Evolutionary conservation across 192 early-diverging fungal species (phyloP).

Genomic region (Phlyctochytrium bullatum): DNA sequence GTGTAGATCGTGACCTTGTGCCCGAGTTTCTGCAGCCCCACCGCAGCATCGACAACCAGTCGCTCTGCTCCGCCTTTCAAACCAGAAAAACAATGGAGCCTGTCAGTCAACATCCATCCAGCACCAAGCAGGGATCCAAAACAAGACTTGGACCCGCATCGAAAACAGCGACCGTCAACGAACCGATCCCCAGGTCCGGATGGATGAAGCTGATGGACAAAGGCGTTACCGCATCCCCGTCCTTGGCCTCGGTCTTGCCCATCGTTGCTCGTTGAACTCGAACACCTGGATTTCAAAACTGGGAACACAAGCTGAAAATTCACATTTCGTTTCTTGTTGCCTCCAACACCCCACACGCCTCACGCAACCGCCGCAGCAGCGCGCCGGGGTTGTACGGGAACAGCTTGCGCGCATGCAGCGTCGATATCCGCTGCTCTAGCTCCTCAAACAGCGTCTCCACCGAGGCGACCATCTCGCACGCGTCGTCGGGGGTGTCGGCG

Average conservation of each 20-base stretch:
- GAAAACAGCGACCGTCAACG: conserved; percentile 6
- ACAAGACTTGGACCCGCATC: too few species aligned
- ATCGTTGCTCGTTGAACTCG: neutral
- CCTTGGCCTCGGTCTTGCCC: neutral
- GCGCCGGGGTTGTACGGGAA: neutral
- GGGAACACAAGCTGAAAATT: neutral
- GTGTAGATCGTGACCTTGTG: conserved; percentile 83
- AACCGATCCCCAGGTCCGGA: conserved; percentile 92
- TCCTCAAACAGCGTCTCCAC: neutral
- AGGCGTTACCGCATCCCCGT: neutral
- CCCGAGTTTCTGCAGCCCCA: conserved; percentile 74
- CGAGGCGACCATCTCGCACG: too few species aligned
- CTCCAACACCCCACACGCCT: too few species aligned
- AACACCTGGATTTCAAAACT: neutral
- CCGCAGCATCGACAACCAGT: conserved; percentile 88
- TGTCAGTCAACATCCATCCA: neutral
- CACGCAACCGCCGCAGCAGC: neutral
- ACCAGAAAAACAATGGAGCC: conserved; percentile 1
- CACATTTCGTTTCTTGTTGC: too few species aligned
- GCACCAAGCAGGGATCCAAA: too few species aligned
- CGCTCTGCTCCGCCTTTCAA: conserved; percentile 85
- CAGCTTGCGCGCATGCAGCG: neutral
- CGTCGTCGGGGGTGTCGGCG: too few species aligned
- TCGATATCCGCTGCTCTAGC: neutral
- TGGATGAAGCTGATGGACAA: conserved; percentile 77